phyloP scores from a whole-genome alignment of 169 alveolate species.

The Eimeria sp. region DNA sequence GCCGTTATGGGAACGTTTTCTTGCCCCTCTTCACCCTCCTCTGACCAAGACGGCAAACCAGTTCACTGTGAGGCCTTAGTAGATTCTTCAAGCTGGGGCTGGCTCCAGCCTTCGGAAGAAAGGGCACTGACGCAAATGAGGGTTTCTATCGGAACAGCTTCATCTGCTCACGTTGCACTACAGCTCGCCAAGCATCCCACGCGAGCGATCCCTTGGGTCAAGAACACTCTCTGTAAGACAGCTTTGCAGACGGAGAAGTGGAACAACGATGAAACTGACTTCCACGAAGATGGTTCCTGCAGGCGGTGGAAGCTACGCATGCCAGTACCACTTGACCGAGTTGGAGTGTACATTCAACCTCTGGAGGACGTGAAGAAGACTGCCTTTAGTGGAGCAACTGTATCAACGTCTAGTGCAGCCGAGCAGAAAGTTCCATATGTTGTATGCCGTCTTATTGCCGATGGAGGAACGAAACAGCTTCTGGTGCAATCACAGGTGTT shows the following conservation, averaged over 20 bases:
- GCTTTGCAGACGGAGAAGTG: background rate
- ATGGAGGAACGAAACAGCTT: slow-evolving; percentile 65
- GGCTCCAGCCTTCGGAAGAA: slow-evolving; percentile 58
- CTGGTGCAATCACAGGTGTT: slow-evolving; percentile 80
- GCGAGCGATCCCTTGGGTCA: background rate
- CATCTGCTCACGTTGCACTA: slow-evolving; percentile 54
- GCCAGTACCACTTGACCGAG: slow-evolving; percentile 79
- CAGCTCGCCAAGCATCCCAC: slow-evolving; percentile 37
- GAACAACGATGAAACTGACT: background rate
- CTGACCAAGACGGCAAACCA: background rate
- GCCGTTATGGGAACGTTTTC: background rate
- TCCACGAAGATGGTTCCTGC: background rate
- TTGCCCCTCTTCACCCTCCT: slow-evolving; percentile 58
- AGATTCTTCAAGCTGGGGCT: slow-evolving; percentile 18
- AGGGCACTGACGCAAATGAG: slow-evolving; percentile 64
- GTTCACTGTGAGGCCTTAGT: background rate
- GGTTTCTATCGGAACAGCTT: slow-evolving; percentile 34
- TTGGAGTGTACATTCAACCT: slow-evolving; percentile 80
- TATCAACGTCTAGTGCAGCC: background rate
- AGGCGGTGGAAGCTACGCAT: slow-evolving; percentile 43
- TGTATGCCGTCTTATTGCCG: slow-evolving; percentile 77
- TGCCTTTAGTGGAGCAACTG: background rate
- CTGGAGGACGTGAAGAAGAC: background rate
- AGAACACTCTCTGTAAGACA: background rate
- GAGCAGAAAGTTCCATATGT: slow-evolving; percentile 40